phyloP scores from a whole-genome alignment of 345 rosid species.

The Triadica sebifera region DNA sequence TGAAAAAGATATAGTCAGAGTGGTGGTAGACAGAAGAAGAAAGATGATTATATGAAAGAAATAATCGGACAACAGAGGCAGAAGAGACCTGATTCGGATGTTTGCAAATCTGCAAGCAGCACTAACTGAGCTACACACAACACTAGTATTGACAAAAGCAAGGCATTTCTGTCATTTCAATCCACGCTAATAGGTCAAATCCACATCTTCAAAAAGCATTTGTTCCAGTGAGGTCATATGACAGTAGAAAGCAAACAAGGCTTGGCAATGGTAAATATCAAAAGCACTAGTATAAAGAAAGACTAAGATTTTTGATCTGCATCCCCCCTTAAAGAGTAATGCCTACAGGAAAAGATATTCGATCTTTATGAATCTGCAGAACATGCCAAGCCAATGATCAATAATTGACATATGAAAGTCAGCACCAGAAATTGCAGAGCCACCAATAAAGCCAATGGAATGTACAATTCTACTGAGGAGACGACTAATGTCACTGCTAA shows the following conservation, averaged over 20 bases:
- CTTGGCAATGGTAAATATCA: neutral
- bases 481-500: neutral
- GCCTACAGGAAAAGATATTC: neutral
- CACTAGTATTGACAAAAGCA: neutral
- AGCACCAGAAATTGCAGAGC: conserved; percentile 10
- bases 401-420: neutral
- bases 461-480: neutral
- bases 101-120: neutral
- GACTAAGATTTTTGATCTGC: neutral
- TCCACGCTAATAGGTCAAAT: neutral
- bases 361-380: neutral
- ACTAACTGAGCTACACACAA: neutral
- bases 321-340: neutral
- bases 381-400: conserved; percentile 6
- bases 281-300: neutral
- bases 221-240: neutral
- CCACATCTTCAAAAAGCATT: conserved; percentile 1
- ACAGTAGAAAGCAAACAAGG: neutral
- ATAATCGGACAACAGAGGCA: neutral
- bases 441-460: neutral
- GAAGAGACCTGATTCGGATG: neutral
- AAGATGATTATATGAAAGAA: neutral
- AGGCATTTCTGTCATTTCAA: neutral
- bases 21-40: neutral
- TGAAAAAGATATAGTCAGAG: no score